phyloP scores from a whole-genome alignment of 2,329 filamentous ascomycete genomes.

The Cercospora berteroae region DNA sequence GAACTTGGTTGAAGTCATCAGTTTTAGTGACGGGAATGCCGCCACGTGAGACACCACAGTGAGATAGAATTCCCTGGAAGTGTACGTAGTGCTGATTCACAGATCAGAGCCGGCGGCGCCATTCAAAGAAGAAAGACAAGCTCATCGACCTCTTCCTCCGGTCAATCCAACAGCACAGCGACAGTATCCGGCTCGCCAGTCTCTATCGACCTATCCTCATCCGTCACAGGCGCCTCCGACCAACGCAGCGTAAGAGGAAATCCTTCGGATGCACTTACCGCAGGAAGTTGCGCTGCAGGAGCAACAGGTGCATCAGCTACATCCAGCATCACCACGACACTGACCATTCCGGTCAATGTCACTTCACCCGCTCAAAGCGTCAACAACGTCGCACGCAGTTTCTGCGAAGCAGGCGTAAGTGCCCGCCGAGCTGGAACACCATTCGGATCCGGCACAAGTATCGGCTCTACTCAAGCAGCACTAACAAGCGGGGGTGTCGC shows the following conservation, averaged over 20 bases:
- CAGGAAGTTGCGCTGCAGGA: slow-evolving; percentile 14
- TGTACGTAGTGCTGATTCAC: neutral
- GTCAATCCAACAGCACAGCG: slow-evolving; percentile 15
- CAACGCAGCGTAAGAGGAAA: slow-evolving; percentile 2
- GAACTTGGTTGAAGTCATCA: slow-evolving; percentile 11
- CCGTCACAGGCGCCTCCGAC: slow-evolving; percentile 8
- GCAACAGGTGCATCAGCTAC: slow-evolving; percentile 16
- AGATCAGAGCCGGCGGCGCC: slow-evolving; percentile 14
- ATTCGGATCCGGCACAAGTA: slow-evolving; percentile 8
- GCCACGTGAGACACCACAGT: slow-evolving; percentile 9
- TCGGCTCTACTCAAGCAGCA: slow-evolving; percentile 10
- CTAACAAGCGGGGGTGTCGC: slow-evolving; percentile 13
- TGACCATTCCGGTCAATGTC: slow-evolving; percentile 14
- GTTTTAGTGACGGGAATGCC: slow-evolving; percentile 17
- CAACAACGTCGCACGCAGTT: slow-evolving; percentile 5
- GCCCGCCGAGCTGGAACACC: slow-evolving; percentile 8
- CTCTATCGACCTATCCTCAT: slow-evolving; percentile 12
- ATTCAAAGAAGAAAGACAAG: slow-evolving; percentile 14
- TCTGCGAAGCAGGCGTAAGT: slow-evolving; percentile 19
- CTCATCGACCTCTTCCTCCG: slow-evolving; percentile 16
- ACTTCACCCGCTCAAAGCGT: slow-evolving; percentile 9
- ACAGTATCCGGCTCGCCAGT: slow-evolving; percentile 8
- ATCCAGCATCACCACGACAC: slow-evolving; percentile 7
- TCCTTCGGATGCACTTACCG: slow-evolving; percentile 15
- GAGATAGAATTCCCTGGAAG: no score